These are phyloP conservation scores for Zymoseptoria pseudotritici DNA, from an alignment of 2,329 filamentous ascomycete genomes.

Conservation along the genomic window DNA sequence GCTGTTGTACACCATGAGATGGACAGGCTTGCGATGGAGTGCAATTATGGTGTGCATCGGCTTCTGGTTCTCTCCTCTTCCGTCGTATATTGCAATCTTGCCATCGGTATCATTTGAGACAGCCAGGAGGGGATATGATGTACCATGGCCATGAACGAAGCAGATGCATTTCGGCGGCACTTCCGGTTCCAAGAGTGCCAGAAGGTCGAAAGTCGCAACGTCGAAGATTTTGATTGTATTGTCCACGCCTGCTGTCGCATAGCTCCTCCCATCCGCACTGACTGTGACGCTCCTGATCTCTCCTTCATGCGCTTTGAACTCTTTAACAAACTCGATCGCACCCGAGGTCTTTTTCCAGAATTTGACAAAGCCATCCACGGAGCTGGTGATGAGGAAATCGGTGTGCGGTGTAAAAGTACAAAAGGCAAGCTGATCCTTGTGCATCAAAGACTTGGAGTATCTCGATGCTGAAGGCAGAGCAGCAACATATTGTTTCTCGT, in stretches of 20 bases:
- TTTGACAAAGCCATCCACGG: slow-evolving; percentile 91
- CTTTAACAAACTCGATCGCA: slow-evolving; percentile 95
- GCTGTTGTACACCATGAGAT: slow-evolving; percentile 83
- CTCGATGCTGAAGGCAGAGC: slow-evolving; percentile 73
- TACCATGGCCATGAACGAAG: slow-evolving; percentile 83
- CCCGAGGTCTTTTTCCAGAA: slow-evolving; percentile 93
- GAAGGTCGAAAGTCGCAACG: slow-evolving; percentile 61
- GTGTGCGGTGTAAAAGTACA: slow-evolving; percentile 82
- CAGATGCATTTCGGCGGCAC: slow-evolving; percentile 72
- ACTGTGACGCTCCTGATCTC: slow-evolving; percentile 78
- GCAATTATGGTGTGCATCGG: slow-evolving; percentile 70
- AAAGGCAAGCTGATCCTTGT: slow-evolving; percentile 88
- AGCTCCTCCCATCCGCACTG: slow-evolving; percentile 85
- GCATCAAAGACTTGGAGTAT: slow-evolving; percentile 96
- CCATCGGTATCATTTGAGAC: slow-evolving; percentile 69
- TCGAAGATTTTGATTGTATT: slow-evolving; percentile 72
- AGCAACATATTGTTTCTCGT: slow-evolving; percentile 91
- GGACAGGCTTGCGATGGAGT: slow-evolving; percentile 75
- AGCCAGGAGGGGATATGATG: slow-evolving; percentile 79
- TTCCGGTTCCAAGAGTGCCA: slow-evolving; percentile 73
- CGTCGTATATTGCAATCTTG: slow-evolving; percentile 77
- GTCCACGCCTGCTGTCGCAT: slow-evolving; percentile 78
- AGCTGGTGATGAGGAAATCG: slow-evolving; percentile 92
- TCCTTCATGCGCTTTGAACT: slow-evolving; percentile 84
- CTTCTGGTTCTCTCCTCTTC: slow-evolving; percentile 68